phyloP scores from a whole-genome alignment of 2,329 filamentous ascomycete genomes.

The Onygenales sp. region DNA sequence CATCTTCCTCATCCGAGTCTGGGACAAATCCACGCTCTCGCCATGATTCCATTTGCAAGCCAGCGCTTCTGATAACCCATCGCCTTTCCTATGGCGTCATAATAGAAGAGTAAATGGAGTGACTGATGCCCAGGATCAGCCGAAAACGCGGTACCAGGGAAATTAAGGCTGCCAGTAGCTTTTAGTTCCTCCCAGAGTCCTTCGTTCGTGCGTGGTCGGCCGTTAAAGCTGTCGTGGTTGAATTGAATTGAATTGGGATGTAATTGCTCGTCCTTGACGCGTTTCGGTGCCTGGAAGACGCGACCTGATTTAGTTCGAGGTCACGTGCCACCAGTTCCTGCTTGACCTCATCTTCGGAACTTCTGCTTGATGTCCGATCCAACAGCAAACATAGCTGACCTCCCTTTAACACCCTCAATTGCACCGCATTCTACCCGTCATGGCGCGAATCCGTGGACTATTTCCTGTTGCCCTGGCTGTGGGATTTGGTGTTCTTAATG shows the following conservation, averaged over 20 bases:
- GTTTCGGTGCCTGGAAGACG: too few relatives aligned
- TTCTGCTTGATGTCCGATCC: too few relatives aligned
- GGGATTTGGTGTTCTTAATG: constrained; percentile 31
- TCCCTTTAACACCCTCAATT: neutral
- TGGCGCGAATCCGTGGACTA: constrained; percentile 27
- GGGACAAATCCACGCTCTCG: constrained; percentile 42
- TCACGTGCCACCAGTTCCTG: too few relatives aligned
- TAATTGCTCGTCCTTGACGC: too few relatives aligned
- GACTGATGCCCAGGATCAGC: neutral
- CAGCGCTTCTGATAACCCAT: constrained; percentile 20
- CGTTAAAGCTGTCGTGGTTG: too few relatives aligned
- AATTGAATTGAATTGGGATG: too few relatives aligned
- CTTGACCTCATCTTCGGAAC: too few relatives aligned
- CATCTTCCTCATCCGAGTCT: constrained; percentile 41
- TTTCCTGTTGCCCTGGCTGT: constrained; percentile 28
- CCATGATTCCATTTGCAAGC: constrained; percentile 38
- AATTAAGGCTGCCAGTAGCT: too few relatives aligned
- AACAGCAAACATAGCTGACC: neutral
- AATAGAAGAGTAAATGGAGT: neutral
- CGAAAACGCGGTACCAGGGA: neutral
- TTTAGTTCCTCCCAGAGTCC: too few relatives aligned
- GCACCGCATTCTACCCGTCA: constrained; percentile 10
- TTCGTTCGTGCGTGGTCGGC: too few relatives aligned
- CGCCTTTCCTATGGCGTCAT: neutral
- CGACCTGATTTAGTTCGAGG: too few relatives aligned